phyloP scores from a whole-genome alignment of 148 eudicot genomes.

The Bassia scoparia region DNA sequence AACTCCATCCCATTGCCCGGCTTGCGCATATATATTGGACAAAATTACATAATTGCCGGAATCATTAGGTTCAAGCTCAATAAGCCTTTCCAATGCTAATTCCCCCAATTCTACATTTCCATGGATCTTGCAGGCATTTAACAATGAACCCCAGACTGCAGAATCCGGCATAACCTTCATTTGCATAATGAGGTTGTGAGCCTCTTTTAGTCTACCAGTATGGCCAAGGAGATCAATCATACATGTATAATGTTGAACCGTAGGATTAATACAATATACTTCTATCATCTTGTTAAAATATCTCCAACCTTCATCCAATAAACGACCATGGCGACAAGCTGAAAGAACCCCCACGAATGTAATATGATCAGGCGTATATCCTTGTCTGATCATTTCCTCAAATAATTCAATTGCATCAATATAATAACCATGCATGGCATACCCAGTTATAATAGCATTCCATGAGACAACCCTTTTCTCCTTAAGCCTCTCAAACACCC shows the following conservation, averaged over 20 bases:
- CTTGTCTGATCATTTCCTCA: conserved; percentile 43
- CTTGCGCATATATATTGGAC: conserved; percentile 62
- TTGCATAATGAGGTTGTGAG: conserved; percentile 40
- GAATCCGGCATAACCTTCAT: conserved; percentile 51
- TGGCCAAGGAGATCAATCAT: conserved; percentile 65
- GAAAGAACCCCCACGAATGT: conserved; percentile 78
- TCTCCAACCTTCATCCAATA: conserved; percentile 54
- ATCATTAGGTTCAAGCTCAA: conserved; percentile 61
- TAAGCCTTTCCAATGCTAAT: conserved; percentile 42
- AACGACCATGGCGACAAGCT: conserved; percentile 79
- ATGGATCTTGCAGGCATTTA: conserved; percentile 54
- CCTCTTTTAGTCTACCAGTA: conserved; percentile 45
- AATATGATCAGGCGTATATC: conserved; percentile 57
- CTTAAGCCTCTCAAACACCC: conserved; percentile 40
- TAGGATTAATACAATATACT: conserved; percentile 43
- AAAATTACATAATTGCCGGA: conserved; percentile 56
- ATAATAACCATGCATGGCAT: conserved; percentile 63
- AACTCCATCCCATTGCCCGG: conserved; percentile 62
- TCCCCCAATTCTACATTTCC: conserved; percentile 53
- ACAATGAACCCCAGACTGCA: conserved; percentile 58
- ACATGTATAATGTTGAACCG: conserved; percentile 58
- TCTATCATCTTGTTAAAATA: conserved; percentile 49
- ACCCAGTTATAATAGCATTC: conserved; percentile 71
- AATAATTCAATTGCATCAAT: conserved; percentile 49
- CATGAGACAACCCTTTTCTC: conserved; percentile 58